Evolutionary conservation across 1,284 basidiomycete genomes (phyloP).

Genomic region (Austroboletus niveus): DNA sequence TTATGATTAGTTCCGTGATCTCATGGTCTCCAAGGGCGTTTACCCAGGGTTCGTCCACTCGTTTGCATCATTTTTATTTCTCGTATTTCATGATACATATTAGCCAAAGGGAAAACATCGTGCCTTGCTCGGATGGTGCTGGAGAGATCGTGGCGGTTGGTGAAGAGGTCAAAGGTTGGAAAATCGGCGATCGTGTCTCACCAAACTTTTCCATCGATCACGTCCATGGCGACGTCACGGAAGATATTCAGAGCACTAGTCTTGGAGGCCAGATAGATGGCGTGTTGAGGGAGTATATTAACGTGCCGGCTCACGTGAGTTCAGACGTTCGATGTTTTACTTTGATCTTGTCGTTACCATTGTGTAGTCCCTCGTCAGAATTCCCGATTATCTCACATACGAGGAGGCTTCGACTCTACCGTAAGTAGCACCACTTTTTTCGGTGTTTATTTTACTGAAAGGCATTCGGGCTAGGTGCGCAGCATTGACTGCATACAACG

Average conservation of each 20-base stretch:
- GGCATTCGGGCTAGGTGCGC: slow-evolving; percentile 37
- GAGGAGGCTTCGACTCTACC: slow-evolving; percentile 51
- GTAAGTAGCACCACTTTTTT: slow-evolving; percentile 25
- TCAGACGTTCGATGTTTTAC: not conserved
- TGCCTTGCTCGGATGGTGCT: slow-evolving; percentile 62
- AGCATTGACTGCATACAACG: slow-evolving; percentile 51
- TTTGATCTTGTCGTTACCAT: not conserved
- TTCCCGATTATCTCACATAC: slow-evolving; percentile 47
- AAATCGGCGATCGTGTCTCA: slow-evolving; percentile 57
- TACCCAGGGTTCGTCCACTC: slow-evolving; percentile 29
- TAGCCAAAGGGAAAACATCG: slow-evolving; percentile 32
- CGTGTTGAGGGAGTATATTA: slow-evolving; percentile 53
- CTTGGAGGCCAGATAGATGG: slow-evolving; percentile 54
- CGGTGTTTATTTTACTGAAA: not conserved
- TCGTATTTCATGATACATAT: not conserved
- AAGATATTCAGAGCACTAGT: slow-evolving; percentile 30
- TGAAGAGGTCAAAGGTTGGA: slow-evolving; percentile 47
- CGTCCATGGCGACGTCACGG: slow-evolving; percentile 39
- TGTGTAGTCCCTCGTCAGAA: slow-evolving; percentile 41
- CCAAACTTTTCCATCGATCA: slow-evolving; percentile 44
- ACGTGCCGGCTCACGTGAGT: slow-evolving; percentile 44
- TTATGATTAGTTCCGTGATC: slow-evolving; percentile 40
- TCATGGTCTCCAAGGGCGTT: slow-evolving; percentile 35
- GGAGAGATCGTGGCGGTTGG: slow-evolving; percentile 60
- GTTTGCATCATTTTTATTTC: not conserved